phyloP scores from a whole-genome alignment of 768 basidiomycete genomes.

The Saitozyma sp. region DNA sequence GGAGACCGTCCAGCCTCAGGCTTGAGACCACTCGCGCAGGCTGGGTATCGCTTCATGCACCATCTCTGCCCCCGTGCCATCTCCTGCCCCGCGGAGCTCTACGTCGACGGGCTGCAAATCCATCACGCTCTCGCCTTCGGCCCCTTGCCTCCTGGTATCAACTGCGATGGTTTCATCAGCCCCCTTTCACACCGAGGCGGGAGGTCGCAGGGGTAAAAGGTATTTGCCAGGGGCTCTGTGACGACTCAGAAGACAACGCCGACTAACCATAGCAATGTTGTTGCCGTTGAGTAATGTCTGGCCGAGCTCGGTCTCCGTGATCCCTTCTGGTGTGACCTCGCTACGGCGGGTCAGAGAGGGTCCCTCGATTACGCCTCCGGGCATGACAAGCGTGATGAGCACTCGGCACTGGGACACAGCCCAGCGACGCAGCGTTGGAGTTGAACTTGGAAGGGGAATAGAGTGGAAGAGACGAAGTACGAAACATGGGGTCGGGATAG shows the following conservation, averaged over 20 bases:
- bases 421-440: background rate
- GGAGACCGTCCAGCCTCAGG: too few species aligned
- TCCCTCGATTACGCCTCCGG: background rate
- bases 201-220: background rate
- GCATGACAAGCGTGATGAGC: background rate
- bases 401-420: background rate
- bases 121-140: conserved; percentile 50
- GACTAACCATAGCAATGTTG: conserved; percentile 84
- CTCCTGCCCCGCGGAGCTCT: background rate
- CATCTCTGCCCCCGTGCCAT: too few species aligned
- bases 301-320: conserved; percentile 74
- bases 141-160: conserved; percentile 71
- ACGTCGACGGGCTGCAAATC: too few species aligned
- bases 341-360: conserved; percentile 54
- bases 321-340: conserved; percentile 75
- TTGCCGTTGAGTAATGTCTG: conserved; percentile 57
- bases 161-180: conserved; percentile 53
- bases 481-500: background rate
- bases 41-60: too few species aligned
- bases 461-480: background rate
- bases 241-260: too few species aligned
- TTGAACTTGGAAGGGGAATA: background rate
- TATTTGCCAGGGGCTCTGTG: too few species aligned
- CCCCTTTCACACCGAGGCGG: conserved; percentile 1
- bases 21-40: too few species aligned